Base-by-base conservation (phyloP, 768 basidiomycete genomes). In the Podaxis sp. region DNA sequence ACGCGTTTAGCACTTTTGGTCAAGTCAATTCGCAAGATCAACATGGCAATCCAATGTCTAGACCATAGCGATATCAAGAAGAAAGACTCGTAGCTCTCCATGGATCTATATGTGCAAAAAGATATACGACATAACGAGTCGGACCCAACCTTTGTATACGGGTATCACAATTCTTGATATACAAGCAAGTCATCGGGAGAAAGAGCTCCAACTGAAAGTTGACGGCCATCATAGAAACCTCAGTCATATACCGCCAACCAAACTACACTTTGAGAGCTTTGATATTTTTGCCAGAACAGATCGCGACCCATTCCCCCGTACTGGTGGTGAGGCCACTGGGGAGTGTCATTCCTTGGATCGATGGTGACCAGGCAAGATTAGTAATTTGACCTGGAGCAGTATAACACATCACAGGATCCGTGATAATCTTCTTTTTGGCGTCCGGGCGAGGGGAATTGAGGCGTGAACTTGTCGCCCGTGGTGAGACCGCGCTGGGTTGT, bases 281-380 rank as follows among this genome's bases (percentile, higher is more conserved):
- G 68, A 96, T 87, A 17, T 83, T 82, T 76, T 89, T 93, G 30
- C 94, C 94, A 66, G 86, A 88, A 48, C 90, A 87, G 70, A 94
- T 83, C 24, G 90, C 93, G 19, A 96, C 77, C 93, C 93, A 96
- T 73, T 95, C 94, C 22, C 92, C 92, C 0, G 88, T 82, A 26
- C 82, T 83, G 1, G 88, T 91, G 61, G 87, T 83, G 68, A 89
- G 85, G 17, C 91, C 90, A 0, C 84, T 87, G 65, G 85, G 86
- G 83, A 90, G 87, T 53, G 84, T 82, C 83, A 91, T 84, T 8
- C 88, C 88, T 66, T 85, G 84, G 65, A 95, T 90, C 64, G 85
- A 83, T 22, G 92, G 92, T n/a, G 91, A 93, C 94, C 94, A 96
- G 11, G 90, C 91, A 13, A 95, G 75, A 68, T 89, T 92, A 19